Evolutionary conservation across 805 yeast species (phyloP), one percentile per base, ranked within the genome.

Genomic region (Lachancea lanzarotensis): DNA sequence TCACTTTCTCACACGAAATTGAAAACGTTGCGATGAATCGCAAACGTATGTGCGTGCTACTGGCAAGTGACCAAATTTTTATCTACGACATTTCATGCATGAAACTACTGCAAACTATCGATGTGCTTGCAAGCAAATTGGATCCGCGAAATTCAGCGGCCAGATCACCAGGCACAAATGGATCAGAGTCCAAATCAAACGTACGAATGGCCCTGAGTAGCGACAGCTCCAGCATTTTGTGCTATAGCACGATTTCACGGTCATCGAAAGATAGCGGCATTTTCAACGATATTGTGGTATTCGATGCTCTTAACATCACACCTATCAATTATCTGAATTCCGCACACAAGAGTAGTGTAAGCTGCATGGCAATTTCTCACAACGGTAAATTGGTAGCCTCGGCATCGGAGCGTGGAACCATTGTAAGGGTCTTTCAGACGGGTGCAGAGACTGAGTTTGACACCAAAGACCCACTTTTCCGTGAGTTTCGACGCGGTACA

Each of bases 21-120:
- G 68, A 83, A 22, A 78, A 78, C 41, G 82, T 91, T 29, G 79
- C 78, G 53, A 74, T 91, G 67, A 93, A 91, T 64, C 74, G 97
- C 35, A 83, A 84, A 54, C 69, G 97, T 37, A 72, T 91, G 52
- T 74, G 87, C 27, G 93, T 90, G 15, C 78, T 85, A 5, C 69
- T 91, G 43, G 72, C 78, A 40, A 60, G 56, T 40, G 91, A 87
- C 48, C 95, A 90, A 63, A 78, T 93, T 9, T 85, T 81, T 60
- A 78, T 91, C 38, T 93, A 91, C 67, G 97, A 91, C 63, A 82
- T 91, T 49, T 79, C 93, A 46, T 86, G 95, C 62, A 89, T 91
- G 82, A 81, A 85, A 56, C 74, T 90, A 20, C 62, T 91, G 35
- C 84, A 81, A 55, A 81, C 83, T 1, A 74, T 84, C 30, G 88